Evolutionary conservation across 208 protist species (phyloP), one percentile per base, ranked within the genome.

Genomic region (Trypanosoma avium): DNA sequence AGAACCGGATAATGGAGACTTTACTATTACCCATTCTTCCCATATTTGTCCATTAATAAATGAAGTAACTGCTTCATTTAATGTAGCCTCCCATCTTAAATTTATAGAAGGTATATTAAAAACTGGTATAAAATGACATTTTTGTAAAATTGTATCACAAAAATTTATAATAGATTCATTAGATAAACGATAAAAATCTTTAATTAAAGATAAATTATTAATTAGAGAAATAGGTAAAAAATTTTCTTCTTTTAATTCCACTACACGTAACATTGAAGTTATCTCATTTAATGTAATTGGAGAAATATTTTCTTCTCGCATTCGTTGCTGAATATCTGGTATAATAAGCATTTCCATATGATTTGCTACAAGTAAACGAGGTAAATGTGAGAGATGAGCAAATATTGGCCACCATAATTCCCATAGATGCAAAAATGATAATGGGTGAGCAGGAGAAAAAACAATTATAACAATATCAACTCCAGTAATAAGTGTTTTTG

Each of bases 321-420:
- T 55, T 6, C 30, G 15, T 12, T 35, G 30, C 29, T 46, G 52
- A 33, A 60, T 50, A 13, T 60, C 30, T 24, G 62, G 49, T 6
- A 35, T 36, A 17, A 53, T 35, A 2, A 55, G 22, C 22, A 69
- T 21, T 46, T 69, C 50, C 54, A 69, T 55, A 27, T 46, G 10
- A 7, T 38, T 60, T n/a, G 46, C 62, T 3, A 61, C 48, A 42
- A 69, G 2, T 1, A 69, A 29, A 22, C 33, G 26, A 15, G 45
- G 50, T 24, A 69, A 22, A n/a, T 53, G 46, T 7, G 32, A 19
- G 2, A 69, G 8, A 33, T 69, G 62, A 15, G 40, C 21, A 52
- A 69, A 69, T 5, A 60, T 5, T n/a, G 62, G 62, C 62, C 54
- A 60, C 62, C 62, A 69, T 1, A 61, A 13, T 43, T 69, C 62